Conservation (phyloP, 2,329 filamentous ascomycete species). For the Cadophora luteo-olivacea region DNA sequence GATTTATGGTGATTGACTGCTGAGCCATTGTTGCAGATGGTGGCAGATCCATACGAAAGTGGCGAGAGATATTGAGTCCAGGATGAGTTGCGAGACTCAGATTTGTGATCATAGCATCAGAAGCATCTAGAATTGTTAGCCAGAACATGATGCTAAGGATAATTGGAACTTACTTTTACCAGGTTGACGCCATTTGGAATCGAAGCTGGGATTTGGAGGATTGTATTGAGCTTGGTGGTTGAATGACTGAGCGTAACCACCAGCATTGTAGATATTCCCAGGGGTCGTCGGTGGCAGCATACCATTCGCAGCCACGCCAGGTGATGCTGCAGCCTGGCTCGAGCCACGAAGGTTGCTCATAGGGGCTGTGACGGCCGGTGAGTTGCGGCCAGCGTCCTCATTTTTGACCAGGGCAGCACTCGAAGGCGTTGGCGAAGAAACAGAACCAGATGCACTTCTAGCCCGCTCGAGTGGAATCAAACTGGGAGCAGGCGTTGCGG, state of each 20-base stretch:
- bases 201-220: constrained; percentile 47
- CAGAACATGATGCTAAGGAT: constrained; percentile 12
- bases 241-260: constrained; percentile 43
- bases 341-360: constrained; percentile 46
- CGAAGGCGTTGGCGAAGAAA: constrained; percentile 43
- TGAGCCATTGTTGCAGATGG: constrained; percentile 71
- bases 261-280: constrained; percentile 33
- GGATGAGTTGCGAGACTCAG: constrained; percentile 74
- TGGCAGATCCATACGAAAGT: constrained; percentile 67
- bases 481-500: constrained; percentile 36
- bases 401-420: constrained; percentile 47
- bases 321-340: constrained; percentile 47
- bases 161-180: constrained; percentile 52
- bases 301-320: constrained; percentile 32
- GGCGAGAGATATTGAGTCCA: constrained; percentile 64
- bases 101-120: constrained; percentile 71
- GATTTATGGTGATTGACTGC: constrained; percentile 74
- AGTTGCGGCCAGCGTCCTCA: constrained; percentile 42
- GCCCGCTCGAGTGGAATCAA: constrained; percentile 42
- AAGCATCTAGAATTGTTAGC: constrained; percentile 50
- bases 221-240: constrained; percentile 41
- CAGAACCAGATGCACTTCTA: constrained; percentile 43
- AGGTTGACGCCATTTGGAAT: constrained; percentile 50
- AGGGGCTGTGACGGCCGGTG: constrained; percentile 39
- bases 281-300: constrained; percentile 44